Evolutionary conservation across 2,329 filamentous ascomycete species (phyloP).

Genomic region (Neonectria faginata): DNA sequence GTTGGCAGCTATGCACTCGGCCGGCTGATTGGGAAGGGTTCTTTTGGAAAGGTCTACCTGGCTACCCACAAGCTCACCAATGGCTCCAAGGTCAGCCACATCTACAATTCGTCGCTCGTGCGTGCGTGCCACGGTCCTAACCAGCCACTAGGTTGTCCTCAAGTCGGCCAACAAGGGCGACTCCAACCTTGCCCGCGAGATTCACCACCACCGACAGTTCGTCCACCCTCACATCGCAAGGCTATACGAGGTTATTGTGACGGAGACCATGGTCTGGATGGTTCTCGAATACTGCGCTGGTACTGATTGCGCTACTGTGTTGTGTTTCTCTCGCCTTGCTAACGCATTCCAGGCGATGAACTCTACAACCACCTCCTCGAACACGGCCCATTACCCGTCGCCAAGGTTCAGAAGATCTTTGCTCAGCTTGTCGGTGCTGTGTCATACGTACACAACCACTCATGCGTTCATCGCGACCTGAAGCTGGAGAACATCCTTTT

Average conservation of each 20-base stretch:
- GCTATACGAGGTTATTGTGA: constrained; percentile 98
- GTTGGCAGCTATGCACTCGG: constrained; percentile 97
- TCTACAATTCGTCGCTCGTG: background rate
- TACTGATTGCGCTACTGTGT: constrained; percentile 52
- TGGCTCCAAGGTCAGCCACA: constrained; percentile 83
- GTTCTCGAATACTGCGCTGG: constrained; percentile 96
- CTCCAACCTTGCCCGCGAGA: constrained; percentile 94
- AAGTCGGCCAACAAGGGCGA: constrained; percentile 98
- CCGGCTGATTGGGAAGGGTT: constrained; percentile 93
- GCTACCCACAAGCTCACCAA: constrained; percentile 97
- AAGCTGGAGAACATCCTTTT: constrained; percentile 93
- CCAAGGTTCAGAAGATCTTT: constrained; percentile 95
- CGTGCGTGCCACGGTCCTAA: constrained; percentile 21
- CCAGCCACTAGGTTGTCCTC: constrained; percentile 81
- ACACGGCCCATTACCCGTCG: constrained; percentile 83
- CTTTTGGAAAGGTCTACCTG: constrained; percentile 98
- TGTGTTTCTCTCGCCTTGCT: constrained; percentile 28
- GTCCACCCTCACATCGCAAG: constrained; percentile 96
- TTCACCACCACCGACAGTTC: constrained; percentile 98
- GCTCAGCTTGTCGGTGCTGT: constrained; percentile 95
- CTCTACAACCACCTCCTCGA: constrained; percentile 95
- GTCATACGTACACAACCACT: constrained; percentile 92
- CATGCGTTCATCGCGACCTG: constrained; percentile 94
- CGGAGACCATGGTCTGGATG: constrained; percentile 93
- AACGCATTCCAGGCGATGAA: constrained; percentile 78